A percentile compares a stretch with the other conserved stretches of the same genome.
Evolutionary conservation across 2,329 filamentous ascomycete species (phyloP).

Genomic region (Macroventuria anomochaeta): DNA sequence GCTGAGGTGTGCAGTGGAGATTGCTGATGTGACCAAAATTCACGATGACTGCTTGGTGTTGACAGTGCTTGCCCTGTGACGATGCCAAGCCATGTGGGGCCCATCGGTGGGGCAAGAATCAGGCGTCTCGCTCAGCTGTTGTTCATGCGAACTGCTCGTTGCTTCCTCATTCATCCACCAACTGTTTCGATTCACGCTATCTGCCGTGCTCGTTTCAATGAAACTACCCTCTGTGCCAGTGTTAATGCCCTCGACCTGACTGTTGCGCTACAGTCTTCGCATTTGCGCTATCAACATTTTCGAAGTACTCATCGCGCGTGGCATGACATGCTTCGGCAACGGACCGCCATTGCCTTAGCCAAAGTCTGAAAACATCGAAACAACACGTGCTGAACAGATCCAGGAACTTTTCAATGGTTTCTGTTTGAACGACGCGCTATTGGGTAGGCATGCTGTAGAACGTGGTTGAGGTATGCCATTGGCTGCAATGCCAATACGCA

Average conservation of each 20-base stretch:
- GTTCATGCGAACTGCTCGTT: constrained; percentile 26
- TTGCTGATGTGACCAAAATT: constrained; percentile 33
- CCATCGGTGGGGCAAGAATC: constrained; percentile 7
- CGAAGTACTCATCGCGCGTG: constrained; percentile 5
- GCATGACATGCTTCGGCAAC: constrained; percentile 8
- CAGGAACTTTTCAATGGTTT: neutral
- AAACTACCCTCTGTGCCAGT: neutral
- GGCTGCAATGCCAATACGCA: constrained; percentile 27
- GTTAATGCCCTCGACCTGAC: neutral
- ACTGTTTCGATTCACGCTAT: constrained; percentile 19
- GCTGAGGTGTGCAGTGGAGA: constrained; percentile 26
- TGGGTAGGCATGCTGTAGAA: constrained; percentile 39
- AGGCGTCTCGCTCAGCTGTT: constrained; percentile 16
- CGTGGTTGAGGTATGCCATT: constrained; percentile 30
- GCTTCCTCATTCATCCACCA: constrained; percentile 21
- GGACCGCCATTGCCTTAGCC: constrained; percentile 15
- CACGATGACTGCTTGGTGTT: constrained; percentile 45
- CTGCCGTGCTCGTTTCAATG: neutral
- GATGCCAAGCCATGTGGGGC: constrained; percentile 16
- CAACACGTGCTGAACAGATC: constrained; percentile 10
- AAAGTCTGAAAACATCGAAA: constrained; percentile 1
- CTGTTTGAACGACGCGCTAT: constrained; percentile 26
- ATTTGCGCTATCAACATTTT: neutral
- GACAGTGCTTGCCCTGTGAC: constrained; percentile 23
- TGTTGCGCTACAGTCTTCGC: neutral